These are phyloP conservation scores for Eucalyptus melliodora DNA, from an alignment of 345 rosid species.

Conservation along the genomic window DNA sequence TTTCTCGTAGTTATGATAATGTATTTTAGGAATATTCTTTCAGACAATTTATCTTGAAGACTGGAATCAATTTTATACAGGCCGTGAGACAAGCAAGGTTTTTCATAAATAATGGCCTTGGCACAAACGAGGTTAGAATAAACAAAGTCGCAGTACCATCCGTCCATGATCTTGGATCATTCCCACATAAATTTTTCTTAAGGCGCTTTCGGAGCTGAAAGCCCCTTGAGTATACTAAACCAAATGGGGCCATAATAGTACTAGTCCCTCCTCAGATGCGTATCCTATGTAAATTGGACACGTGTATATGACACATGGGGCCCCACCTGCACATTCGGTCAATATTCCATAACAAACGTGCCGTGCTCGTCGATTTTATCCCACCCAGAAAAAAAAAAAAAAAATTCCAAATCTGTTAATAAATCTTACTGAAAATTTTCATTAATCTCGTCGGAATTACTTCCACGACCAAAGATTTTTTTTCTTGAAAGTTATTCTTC, in stretches of 20 bases:
- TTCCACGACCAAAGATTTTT: too few relatives aligned
- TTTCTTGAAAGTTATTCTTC: too few relatives aligned
- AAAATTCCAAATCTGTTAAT: neutral
- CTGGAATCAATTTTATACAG: neutral
- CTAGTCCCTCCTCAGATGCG: neutral
- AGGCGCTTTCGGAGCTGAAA: too few relatives aligned
- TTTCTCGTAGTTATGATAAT: neutral
- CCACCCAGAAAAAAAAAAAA: neutral
- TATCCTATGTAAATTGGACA: neutral
- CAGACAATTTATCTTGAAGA: neutral
- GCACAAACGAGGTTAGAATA: neutral
- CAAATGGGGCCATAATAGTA: neutral
- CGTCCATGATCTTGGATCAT: too few relatives aligned
- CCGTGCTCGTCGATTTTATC: neutral
- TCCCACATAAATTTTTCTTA: neutral
- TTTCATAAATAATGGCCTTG: neutral
- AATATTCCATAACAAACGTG: neutral
- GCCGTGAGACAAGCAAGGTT: neutral
- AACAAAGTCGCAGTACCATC: neutral
- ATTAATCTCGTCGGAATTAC: too few relatives aligned
- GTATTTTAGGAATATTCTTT: neutral
- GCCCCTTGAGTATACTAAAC: rapidly evolving
- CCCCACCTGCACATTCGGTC: neutral
- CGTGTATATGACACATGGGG: neutral
- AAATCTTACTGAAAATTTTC: neutral